Evolutionary conservation across 495 filamentous ascomycete species (phyloP).

Genomic region (Hyaloscypha variabilis): DNA sequence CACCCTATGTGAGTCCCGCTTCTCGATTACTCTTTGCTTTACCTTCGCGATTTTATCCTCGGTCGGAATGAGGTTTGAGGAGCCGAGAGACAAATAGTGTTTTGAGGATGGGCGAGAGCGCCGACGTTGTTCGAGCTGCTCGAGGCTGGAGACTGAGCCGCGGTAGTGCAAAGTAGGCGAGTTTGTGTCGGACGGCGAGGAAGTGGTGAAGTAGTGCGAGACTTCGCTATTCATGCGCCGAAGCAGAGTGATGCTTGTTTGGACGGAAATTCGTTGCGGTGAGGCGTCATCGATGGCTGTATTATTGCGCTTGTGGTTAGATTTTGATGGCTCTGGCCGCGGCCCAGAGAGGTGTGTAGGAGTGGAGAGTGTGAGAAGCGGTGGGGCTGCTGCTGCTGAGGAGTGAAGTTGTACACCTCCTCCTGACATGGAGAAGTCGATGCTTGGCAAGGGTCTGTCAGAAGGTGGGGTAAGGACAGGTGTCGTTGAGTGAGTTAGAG

Average conservation of each 20-base stretch:
- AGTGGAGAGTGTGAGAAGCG: conserved; percentile 15
- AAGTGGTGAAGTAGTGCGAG: conserved; percentile 2
- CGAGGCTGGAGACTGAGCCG: background rate
- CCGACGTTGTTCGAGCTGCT: background rate
- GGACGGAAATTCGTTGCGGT: conserved; percentile 1
- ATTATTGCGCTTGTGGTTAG: background rate
- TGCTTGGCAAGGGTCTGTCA: background rate
- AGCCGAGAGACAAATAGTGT: background rate
- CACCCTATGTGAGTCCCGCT: background rate
- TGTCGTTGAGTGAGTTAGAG: background rate
- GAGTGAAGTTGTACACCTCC: background rate
- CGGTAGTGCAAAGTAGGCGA: background rate
- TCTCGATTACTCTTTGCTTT: background rate
- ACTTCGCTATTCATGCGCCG: conserved; percentile 21
- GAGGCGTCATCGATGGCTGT: background rate
- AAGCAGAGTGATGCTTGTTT: conserved; percentile 3
- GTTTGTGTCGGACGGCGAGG: background rate
- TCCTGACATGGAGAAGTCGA: background rate
- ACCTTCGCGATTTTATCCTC: background rate
- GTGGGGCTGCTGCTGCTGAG: conserved; percentile 7
- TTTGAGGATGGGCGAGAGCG: background rate
- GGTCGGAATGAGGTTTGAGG: background rate
- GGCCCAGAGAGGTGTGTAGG: conserved; percentile 17
- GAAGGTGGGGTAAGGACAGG: background rate
- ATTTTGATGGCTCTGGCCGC: conserved; percentile 5